Percentiles rank a stretch among this genome's conserved stretches.
Evolutionary conservation across 495 filamentous ascomycete genomes (phyloP).

Genomic region (Evernia prunastri): DNA sequence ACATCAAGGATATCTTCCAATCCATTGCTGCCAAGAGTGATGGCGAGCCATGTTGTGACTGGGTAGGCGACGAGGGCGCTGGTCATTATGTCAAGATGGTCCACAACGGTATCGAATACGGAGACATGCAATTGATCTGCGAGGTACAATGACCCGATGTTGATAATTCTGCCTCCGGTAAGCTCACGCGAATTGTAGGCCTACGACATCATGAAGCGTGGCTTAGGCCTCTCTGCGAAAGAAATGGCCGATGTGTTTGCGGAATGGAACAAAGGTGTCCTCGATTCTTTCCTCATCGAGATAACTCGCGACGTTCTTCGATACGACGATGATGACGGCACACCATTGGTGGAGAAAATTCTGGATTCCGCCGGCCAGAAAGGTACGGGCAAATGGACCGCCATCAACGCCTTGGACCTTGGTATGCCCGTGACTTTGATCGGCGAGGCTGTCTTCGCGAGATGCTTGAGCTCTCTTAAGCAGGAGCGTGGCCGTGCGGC

Average conservation of each 20-base stretch:
- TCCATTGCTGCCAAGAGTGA: constrained; percentile 95
- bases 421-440: constrained; percentile 99
- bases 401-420: constrained; percentile 95
- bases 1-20: constrained; percentile 99
- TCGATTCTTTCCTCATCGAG: constrained; percentile 99
- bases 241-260: constrained; percentile 92
- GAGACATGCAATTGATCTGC: constrained; percentile 99
- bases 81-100: constrained; percentile 99
- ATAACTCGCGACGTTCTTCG: constrained; percentile 97
- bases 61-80: constrained; percentile 98
- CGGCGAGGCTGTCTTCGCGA: constrained; percentile 91
- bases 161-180: background rate
- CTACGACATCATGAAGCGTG: constrained; percentile 99
- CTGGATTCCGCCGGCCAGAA: constrained; percentile 98
- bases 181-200: constrained; percentile 51
- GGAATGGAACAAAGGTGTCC: constrained; percentile 97
- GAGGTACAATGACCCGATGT: constrained; percentile 56
- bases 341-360: constrained; percentile 93
- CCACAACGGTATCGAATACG: constrained; percentile 99
- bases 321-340: constrained; percentile 91
- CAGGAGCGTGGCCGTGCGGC: constrained; percentile 82
- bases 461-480: constrained; percentile 92
- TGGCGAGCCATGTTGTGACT: constrained; percentile 94
- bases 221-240: constrained; percentile 73
- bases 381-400: constrained; percentile 99